A percentile compares a stretch with the other conserved stretches of the same genome.
Evolutionary conservation across 208 protist species (phyloP).

Genomic region (Wallacemonas sp.): DNA sequence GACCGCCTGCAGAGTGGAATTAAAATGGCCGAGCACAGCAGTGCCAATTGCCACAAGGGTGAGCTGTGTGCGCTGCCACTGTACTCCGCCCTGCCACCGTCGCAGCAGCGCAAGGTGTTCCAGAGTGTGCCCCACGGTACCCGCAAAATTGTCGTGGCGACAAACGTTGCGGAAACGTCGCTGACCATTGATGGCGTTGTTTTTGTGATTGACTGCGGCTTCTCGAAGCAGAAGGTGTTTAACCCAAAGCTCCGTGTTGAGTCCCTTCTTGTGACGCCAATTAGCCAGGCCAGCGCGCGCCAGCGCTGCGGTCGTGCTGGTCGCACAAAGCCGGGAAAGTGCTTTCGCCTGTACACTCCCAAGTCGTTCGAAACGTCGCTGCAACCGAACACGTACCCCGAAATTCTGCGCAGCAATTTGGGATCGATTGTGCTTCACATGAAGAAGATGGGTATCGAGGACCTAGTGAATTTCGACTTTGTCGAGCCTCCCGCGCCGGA

Average conservation of each 20-base stretch:
- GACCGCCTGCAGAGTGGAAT: slow-evolving; percentile 94
- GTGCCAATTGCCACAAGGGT: slow-evolving; percentile 72
- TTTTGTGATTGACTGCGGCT: slow-evolving; percentile 98
- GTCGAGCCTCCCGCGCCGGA: slow-evolving; percentile 97
- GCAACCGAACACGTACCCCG: slow-evolving; percentile 93
- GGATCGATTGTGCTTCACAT: slow-evolving; percentile 96
- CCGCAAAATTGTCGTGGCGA: slow-evolving; percentile 98
- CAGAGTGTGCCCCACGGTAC: slow-evolving; percentile 86
- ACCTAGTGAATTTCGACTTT: slow-evolving; percentile 98
- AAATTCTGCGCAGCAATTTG: slow-evolving; percentile 98
- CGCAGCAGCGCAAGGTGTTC: slow-evolving; percentile 98
- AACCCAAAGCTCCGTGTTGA: slow-evolving; percentile 98
- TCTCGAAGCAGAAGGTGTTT: slow-evolving; percentile 98
- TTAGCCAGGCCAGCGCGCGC: slow-evolving; percentile 95
- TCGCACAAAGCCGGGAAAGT: slow-evolving; percentile 96
- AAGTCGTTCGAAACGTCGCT: slow-evolving; percentile 95
- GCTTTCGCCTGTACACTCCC: slow-evolving; percentile 96
- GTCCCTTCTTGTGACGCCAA: slow-evolving; percentile 96
- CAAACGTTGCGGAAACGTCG: slow-evolving; percentile 99
- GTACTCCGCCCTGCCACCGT: slow-evolving; percentile 98
- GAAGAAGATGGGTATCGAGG: slow-evolving; percentile 98
- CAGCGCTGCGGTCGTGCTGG: slow-evolving; percentile 96
- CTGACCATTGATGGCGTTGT: slow-evolving; percentile 99
- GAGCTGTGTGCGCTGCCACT: slow-evolving; percentile 94
- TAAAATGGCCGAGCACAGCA: slow-evolving; percentile 77